Conservation (phyloP, 148 eudicot genomes). For the Amaranthus hypochondriacus region DNA sequence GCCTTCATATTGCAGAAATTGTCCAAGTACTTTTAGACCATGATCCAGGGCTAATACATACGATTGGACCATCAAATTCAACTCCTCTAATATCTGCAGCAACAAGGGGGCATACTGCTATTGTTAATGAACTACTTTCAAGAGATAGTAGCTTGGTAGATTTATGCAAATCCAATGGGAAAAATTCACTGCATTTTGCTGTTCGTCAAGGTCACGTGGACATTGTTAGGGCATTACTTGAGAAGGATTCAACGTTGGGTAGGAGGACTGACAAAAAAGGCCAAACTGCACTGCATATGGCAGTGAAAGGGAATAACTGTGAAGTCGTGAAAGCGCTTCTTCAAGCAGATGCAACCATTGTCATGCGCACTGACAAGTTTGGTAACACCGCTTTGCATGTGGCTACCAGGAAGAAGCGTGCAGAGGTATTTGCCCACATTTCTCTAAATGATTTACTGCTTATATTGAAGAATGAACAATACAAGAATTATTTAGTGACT, state of each 20-base stretch:
- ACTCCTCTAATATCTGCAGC: conserved; percentile 85
- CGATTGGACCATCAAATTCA: conserved; percentile 60
- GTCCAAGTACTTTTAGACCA: conserved; percentile 67
- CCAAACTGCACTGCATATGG: conserved; percentile 87
- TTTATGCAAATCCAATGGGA: conserved; percentile 68
- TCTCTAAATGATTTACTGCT: background rate
- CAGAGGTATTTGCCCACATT: conserved; percentile 40
- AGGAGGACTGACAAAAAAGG: conserved; percentile 77
- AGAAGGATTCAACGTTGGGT: conserved; percentile 60
- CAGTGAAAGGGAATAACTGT: conserved; percentile 75
- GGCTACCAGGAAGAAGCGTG: conserved; percentile 82
- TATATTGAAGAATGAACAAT: background rate
- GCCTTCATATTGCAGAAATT: conserved; percentile 44
- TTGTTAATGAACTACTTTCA: conserved; percentile 63
- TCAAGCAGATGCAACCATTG: conserved; percentile 74
- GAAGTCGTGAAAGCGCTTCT: conserved; percentile 79
- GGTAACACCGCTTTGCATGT: conserved; percentile 85
- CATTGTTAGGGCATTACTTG: conserved; percentile 67
- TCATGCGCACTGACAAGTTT: conserved; percentile 76
- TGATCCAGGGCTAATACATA: conserved; percentile 57
- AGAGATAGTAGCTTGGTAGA: conserved; percentile 67
- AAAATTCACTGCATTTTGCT: conserved; percentile 80
- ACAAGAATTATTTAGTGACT: background rate
- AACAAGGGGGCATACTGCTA: conserved; percentile 63
- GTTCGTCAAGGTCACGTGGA: conserved; percentile 78